Evolutionary conservation across 1,284 basidiomycete species (phyloP).

Genomic region (Schizophyllum amplum): DNA sequence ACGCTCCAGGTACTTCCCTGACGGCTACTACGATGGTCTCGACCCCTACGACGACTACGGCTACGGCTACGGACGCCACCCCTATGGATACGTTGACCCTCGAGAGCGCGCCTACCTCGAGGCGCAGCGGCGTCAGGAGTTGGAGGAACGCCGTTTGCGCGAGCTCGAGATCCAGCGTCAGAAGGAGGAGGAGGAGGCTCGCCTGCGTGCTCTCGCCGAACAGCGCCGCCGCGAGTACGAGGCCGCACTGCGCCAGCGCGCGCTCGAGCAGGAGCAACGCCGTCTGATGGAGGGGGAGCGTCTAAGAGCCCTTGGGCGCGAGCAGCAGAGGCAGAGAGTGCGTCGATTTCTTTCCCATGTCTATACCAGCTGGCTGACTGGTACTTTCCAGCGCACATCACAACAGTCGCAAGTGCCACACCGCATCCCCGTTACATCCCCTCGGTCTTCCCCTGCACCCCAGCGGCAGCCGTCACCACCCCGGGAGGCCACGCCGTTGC

Average conservation of each 20-base stretch:
- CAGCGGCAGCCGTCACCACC: background rate
- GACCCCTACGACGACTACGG: slow-evolving; percentile 10
- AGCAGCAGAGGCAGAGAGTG: slow-evolving; percentile 2
- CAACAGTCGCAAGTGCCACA: slow-evolving; percentile 1
- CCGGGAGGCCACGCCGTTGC: background rate
- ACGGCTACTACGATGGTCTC: slow-evolving; percentile 8
- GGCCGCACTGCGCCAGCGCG: background rate
- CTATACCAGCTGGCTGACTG: background rate
- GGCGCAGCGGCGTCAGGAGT: slow-evolving; percentile 7
- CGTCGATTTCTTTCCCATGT: slow-evolving; percentile 3
- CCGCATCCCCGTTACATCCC: background rate
- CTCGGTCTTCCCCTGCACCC: background rate
- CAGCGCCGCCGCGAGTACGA: background rate
- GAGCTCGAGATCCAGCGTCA: background rate
- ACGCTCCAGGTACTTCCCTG: slow-evolving; percentile 10
- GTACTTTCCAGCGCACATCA: slow-evolving; percentile 1
- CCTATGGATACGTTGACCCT: slow-evolving; percentile 6
- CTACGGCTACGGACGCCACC: background rate
- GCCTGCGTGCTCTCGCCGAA: background rate
- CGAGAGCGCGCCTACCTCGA: slow-evolving; percentile 9
- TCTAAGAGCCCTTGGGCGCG: background rate
- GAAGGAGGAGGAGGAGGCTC: background rate
- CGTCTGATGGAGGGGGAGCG: slow-evolving; percentile 3
- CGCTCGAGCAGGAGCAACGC: slow-evolving; percentile 6
- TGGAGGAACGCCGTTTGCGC: background rate